Conservation (phyloP, 345 rosid species). For the Luvunga scandens region DNA sequence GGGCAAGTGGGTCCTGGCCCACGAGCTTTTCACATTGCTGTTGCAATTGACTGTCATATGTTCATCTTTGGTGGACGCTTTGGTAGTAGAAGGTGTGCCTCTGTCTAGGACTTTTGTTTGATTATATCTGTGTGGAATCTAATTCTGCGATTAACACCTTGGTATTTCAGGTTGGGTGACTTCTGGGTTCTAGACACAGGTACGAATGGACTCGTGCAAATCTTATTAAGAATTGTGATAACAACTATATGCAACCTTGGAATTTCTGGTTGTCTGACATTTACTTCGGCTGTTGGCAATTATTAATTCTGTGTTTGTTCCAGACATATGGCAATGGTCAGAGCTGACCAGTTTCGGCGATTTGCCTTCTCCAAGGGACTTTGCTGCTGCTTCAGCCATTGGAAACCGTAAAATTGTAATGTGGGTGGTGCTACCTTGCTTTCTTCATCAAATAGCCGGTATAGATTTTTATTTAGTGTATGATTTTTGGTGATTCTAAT, state of each 20-base stretch:
- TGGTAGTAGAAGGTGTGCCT: conserved; percentile 63
- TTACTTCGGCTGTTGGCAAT: conserved; percentile 2
- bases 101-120: neutral
- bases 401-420: conserved; percentile 84
- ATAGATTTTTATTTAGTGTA: neutral
- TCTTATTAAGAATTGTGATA: neutral
- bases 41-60: conserved; percentile 90
- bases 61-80: conserved; percentile 95
- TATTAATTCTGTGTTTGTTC: conserved; percentile 18
- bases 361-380: conserved; percentile 88
- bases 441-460: conserved; percentile 6
- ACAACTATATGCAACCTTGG: neutral
- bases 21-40: conserved; percentile 92
- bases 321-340: conserved; percentile 99
- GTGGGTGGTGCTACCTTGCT: conserved; percentile 39
- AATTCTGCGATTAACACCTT: conserved; percentile 6
- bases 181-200: conserved; percentile 99
- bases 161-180: conserved; percentile 76
- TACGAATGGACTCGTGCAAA: conserved; percentile 20
- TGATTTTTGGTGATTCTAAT: conserved; percentile 10
- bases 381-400: conserved; percentile 85
- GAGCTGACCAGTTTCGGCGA: conserved; percentile 92
- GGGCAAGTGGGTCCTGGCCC: conserved; percentile 85
- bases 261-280: neutral
- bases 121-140: neutral